Evolutionary conservation across 2,329 filamentous ascomycete genomes (phyloP).

Genomic region (Pseudocercospora pini-densiflorae): DNA sequence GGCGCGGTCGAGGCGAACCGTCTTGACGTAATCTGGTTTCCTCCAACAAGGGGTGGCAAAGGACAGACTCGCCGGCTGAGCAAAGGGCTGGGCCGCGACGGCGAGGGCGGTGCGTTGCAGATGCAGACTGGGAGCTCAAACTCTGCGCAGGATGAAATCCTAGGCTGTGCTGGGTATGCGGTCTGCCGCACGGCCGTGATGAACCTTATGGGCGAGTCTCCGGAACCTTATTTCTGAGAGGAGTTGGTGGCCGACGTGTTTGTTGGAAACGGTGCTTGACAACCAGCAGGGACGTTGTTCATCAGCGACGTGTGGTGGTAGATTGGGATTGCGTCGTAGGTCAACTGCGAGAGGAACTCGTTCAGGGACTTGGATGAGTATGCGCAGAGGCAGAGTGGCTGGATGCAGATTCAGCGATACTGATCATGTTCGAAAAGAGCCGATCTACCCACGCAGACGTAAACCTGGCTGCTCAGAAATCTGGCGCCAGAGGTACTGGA

Average conservation of each 20-base stretch:
- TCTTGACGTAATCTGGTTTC: background rate
- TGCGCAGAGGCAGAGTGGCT: background rate
- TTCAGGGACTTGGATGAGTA: no score
- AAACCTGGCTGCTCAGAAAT: background rate
- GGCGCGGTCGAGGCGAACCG: constrained; percentile 6
- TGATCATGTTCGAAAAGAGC: background rate
- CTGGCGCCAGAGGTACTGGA: background rate
- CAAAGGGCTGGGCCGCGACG: background rate
- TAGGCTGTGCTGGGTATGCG: background rate
- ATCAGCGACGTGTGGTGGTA: background rate
- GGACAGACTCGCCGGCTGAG: background rate
- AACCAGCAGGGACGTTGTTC: background rate
- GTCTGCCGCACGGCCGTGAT: background rate
- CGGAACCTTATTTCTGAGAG: background rate
- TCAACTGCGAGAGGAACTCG: no score
- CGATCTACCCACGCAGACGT: background rate
- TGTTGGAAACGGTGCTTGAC: background rate
- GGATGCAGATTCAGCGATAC: background rate
- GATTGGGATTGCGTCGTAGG: no score
- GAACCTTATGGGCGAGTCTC: background rate
- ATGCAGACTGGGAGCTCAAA: background rate
- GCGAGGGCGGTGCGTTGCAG: background rate
- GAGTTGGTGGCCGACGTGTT: background rate
- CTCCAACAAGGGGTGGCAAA: background rate
- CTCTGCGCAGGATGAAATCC: background rate